Evolutionary conservation across 495 filamentous ascomycete genomes (phyloP).

Genomic region (Neurospora cerealis): DNA sequence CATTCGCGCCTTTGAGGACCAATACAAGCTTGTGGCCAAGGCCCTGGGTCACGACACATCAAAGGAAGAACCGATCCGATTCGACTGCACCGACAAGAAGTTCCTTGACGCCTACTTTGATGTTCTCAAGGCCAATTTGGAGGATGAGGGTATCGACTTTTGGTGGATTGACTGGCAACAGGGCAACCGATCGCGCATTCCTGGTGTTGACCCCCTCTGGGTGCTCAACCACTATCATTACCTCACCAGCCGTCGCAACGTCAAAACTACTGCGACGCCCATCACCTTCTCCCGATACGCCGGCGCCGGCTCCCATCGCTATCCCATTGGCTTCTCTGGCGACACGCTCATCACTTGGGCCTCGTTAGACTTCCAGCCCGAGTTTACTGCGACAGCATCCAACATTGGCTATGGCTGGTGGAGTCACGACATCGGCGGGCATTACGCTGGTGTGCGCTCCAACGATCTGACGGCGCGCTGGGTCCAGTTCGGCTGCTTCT

Average conservation of each 20-base stretch:
- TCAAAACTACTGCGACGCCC: slow-evolving; percentile 16
- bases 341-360: slow-evolving; percentile 47
- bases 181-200: slow-evolving; percentile 37
- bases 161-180: slow-evolving; percentile 62
- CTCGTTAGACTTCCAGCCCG: slow-evolving; percentile 48
- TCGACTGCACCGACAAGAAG: slow-evolving; percentile 39
- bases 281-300: slow-evolving; percentile 45
- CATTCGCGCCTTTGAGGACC: slow-evolving; percentile 40
- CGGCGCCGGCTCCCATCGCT: slow-evolving; percentile 49
- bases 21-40: slow-evolving; percentile 41
- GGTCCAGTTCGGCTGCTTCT: slow-evolving; percentile 49
- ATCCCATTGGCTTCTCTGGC: slow-evolving; percentile 53
- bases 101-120: slow-evolving; percentile 51
- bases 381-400: slow-evolving; percentile 51
- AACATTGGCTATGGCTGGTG: slow-evolving; percentile 59
- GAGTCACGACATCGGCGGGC: slow-evolving; percentile 55
- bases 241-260: slow-evolving; percentile 33
- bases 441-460: slow-evolving; percentile 38
- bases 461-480: slow-evolving; percentile 47
- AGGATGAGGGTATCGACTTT: slow-evolving; percentile 43
- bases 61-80: slow-evolving; percentile 37
- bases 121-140: slow-evolving; percentile 40
- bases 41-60: slow-evolving; percentile 34
- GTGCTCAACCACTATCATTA: slow-evolving; percentile 54
- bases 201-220: slow-evolving; percentile 51